These are phyloP conservation scores for Yueomyces sp. DNA, from an alignment of 1,139 yeast species.

Conservation along the genomic window DNA sequence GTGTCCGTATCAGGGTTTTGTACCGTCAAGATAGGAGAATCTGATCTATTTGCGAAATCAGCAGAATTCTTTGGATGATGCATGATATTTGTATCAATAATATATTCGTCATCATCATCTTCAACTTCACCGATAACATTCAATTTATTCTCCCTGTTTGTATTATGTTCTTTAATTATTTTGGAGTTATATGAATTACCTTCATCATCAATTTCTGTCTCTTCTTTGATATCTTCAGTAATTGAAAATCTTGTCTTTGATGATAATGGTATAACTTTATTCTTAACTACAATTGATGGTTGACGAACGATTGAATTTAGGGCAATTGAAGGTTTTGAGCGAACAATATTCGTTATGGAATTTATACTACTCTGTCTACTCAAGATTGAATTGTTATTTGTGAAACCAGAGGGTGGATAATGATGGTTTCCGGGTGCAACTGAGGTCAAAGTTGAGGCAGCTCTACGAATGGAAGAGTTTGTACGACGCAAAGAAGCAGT, in stretches of 20 bases:
- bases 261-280: constrained; percentile 22
- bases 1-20: background rate
- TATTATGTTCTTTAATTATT: background rate
- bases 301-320: constrained; percentile 20
- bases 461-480: constrained; percentile 24
- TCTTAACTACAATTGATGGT: constrained; percentile 24
- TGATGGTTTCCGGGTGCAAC: background rate
- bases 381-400: background rate
- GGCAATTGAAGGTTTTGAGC: constrained; percentile 17
- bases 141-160: background rate
- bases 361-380: background rate
- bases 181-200: background rate
- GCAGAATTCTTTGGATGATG: background rate
- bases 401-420: background rate
- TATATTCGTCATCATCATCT: constrained; percentile 10
- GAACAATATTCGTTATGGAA: constrained; percentile 6
- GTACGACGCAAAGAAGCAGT: constrained; percentile 21
- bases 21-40: background rate
- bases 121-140: background rate
- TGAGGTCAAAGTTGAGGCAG: constrained; percentile 20
- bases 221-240: constrained; percentile 11
- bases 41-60: too few relatives aligned
- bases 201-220: constrained; percentile 2
- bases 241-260: constrained; percentile 18
- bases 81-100: constrained; percentile 9